A percentile compares a stretch with the other conserved stretches of the same genome.
These are phyloP conservation scores for Senecio squalidus DNA, from an alignment of 140 eudicot species.

Conservation along the genomic window DNA sequence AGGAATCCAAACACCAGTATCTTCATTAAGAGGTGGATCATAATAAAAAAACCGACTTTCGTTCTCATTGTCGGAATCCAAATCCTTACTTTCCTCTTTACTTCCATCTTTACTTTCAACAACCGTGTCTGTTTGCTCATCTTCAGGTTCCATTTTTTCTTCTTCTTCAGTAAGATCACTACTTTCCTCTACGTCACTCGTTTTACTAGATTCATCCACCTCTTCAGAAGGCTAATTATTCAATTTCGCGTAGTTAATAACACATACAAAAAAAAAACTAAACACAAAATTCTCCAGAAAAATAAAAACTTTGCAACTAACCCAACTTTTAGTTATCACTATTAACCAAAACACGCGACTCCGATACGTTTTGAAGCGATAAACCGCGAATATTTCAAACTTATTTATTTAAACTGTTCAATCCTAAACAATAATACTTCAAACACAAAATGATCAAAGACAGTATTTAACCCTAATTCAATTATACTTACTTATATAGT, in stretches of 20 bases:
- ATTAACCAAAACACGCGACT: too few species aligned
- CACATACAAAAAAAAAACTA: too few species aligned
- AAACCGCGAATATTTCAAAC: too few species aligned
- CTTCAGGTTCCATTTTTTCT: conserved; percentile 18
- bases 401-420: too few species aligned
- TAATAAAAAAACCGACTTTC: conserved; percentile 35
- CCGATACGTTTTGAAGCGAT: too few species aligned
- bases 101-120: background rate
- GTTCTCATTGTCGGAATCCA: conserved; percentile 21
- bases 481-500: background rate
- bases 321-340: background rate
- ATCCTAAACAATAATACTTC: too few species aligned
- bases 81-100: conserved; percentile 6
- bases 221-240: conserved; percentile 31
- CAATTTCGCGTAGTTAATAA: conserved; percentile 4
- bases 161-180: conserved; percentile 16
- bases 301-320: background rate
- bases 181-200: conserved; percentile 9
- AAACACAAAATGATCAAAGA: background rate
- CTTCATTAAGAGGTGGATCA: conserved; percentile 54
- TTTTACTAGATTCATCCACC: conserved; percentile 13
- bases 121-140: conserved; percentile 16
- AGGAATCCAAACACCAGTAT: conserved; percentile 69
- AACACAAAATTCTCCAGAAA: background rate
- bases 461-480: background rate